These are phyloP conservation scores for Eragrostis nindensis DNA, from an alignment of 176 grass and related monocot genomes.

Conservation along the genomic window DNA sequence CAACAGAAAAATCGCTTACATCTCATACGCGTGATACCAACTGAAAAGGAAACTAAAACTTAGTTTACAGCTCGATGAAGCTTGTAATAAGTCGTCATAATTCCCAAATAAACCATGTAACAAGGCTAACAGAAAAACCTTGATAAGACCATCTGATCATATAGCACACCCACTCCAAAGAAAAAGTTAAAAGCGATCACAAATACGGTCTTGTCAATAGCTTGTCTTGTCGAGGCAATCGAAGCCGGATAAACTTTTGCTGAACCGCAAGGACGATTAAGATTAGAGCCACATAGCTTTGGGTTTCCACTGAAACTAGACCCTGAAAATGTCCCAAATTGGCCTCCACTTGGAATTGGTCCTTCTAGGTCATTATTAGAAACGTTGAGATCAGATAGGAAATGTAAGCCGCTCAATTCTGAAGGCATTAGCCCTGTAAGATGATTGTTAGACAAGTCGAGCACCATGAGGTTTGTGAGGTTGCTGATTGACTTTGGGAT, in stretches of 20 bases:
- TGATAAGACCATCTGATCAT: slow-evolving; percentile 18
- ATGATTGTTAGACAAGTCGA: slow-evolving; percentile 12
- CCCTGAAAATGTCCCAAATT: slow-evolving; percentile 19
- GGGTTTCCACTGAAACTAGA: slow-evolving; percentile 18
- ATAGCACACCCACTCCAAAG: slow-evolving; percentile 4
- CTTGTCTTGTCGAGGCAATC: background rate
- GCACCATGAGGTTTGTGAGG: background rate
- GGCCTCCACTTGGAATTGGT: slow-evolving; percentile 13
- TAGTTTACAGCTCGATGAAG: background rate
- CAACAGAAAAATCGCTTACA: too few relatives aligned
- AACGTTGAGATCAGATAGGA: slow-evolving; percentile 9
- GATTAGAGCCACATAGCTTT: background rate
- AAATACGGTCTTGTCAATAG: background rate
- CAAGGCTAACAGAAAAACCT: background rate
- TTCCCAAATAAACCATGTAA: background rate
- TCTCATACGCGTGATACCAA: background rate
- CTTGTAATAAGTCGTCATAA: background rate
- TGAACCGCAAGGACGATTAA: background rate
- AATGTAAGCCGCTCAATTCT: background rate
- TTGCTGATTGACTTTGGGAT: background rate
- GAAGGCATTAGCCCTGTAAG: background rate
- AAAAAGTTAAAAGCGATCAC: background rate
- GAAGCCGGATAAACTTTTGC: background rate
- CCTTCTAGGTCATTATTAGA: slow-evolving; percentile 28
- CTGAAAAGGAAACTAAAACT: background rate